These are phyloP conservation scores for Penicillium sp. DNA, from an alignment of 2,329 filamentous ascomycete species.

Conservation along the genomic window DNA sequence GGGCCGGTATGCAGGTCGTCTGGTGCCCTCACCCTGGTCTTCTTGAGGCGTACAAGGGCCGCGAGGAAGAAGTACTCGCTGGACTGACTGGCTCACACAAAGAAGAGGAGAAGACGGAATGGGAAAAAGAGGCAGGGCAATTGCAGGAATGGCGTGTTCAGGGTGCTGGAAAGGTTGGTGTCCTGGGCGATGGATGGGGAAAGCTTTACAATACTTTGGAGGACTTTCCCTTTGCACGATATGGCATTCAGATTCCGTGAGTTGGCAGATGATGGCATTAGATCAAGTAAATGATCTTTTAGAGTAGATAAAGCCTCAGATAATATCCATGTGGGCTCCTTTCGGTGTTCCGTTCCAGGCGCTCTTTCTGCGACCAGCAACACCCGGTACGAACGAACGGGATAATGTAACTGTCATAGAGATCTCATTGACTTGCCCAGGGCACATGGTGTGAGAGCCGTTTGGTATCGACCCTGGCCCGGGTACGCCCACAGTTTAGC, in stretches of 20 bases:
- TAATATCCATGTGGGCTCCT: too few relatives aligned
- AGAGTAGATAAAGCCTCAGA: background rate
- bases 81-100: constrained; percentile 70
- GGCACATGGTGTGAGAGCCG: too few relatives aligned
- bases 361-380: background rate
- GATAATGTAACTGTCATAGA: too few relatives aligned
- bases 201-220: constrained; percentile 52
- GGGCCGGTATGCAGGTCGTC: constrained; percentile 89
- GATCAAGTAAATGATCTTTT: background rate
- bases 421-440: too few relatives aligned
- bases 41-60: constrained; percentile 67
- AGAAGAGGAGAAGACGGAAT: constrained; percentile 45
- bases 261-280: background rate
- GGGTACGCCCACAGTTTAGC: too few relatives aligned
- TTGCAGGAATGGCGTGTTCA: constrained; percentile 36
- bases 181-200: constrained; percentile 59
- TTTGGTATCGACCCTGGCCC: too few relatives aligned
- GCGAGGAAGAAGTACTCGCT: constrained; percentile 76
- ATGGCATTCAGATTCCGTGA: constrained; percentile 48
- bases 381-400: too few relatives aligned
- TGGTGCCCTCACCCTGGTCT: constrained; percentile 86
- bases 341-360: too few relatives aligned
- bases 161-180: constrained; percentile 48
- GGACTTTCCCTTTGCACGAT: constrained; percentile 57
- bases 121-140: constrained; percentile 39